Percentiles rank a stretch among this genome's conserved stretches.
Evolutionary conservation across 441 rosid species (phyloP).

Genomic region (Francoa sonchifolia): DNA sequence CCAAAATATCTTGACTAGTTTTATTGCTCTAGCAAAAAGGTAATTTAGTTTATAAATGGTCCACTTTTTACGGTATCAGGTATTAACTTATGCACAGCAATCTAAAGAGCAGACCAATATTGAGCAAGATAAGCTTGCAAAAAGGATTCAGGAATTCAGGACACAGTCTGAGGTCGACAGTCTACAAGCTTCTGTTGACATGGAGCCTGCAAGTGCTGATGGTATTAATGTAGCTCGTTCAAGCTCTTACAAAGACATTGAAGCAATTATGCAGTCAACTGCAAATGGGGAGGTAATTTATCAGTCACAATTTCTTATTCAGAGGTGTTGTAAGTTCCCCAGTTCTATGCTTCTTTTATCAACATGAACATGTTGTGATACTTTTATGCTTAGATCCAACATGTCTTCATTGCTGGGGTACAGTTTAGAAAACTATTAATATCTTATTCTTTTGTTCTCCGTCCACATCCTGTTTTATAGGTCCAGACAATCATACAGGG

Average conservation of each 20-base stretch:
- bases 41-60: not conserved
- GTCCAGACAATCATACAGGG: conserved; percentile 70
- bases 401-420: too few relatives aligned
- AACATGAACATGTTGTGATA: too few relatives aligned
- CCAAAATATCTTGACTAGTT: too few relatives aligned
- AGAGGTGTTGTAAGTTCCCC: too few relatives aligned
- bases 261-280: conserved; percentile 38
- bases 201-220: conserved; percentile 30
- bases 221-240: conserved; percentile 28
- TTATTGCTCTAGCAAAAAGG: too few relatives aligned
- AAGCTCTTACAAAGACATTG: conserved; percentile 38
- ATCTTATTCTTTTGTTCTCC: conserved; percentile 5
- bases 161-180: conserved; percentile 66
- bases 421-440: too few relatives aligned
- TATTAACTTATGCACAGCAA: conserved; percentile 78
- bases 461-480: conserved; percentile 19
- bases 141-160: conserved; percentile 87
- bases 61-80: conserved; percentile 24
- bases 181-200: conserved; percentile 29
- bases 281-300: conserved; percentile 56
- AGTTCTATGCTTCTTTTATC: too few relatives aligned
- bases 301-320: conserved; percentile 6
- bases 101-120: conserved; percentile 65
- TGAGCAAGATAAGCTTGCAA: conserved; percentile 75
- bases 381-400: too few relatives aligned